phyloP scores from a whole-genome alignment of 2,329 filamentous ascomycete genomes.

The Macrophomina pseudophaseolina region DNA sequence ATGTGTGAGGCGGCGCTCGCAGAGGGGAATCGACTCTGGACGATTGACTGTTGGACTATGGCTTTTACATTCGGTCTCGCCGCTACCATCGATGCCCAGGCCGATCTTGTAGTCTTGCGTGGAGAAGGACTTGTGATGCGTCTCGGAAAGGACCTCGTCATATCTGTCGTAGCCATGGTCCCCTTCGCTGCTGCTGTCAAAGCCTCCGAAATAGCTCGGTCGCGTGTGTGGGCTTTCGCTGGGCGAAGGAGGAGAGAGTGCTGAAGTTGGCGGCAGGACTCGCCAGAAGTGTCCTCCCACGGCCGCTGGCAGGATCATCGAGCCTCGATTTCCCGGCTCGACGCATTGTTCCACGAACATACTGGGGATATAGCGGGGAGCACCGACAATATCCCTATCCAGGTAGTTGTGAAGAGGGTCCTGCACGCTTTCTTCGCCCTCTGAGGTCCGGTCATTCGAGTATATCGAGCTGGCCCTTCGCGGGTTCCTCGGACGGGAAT shows the following conservation, averaged over 20 bases:
- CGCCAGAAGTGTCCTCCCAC: slow-evolving; percentile 13
- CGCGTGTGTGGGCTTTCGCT: neutral
- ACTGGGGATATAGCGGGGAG: slow-evolving; percentile 18
- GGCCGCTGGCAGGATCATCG: slow-evolving; percentile 22
- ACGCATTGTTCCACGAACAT: slow-evolving; percentile 23
- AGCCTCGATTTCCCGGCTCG: slow-evolving; percentile 23
- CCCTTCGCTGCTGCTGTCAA: neutral
- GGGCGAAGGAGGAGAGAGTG: neutral
- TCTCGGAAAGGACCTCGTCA: neutral
- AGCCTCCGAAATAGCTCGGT: neutral
- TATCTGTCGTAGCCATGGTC: neutral
- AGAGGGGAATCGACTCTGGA: neutral
- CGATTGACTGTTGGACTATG: neutral
- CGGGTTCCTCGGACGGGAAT: neutral
- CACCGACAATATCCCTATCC: neutral
- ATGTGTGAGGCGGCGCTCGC: neutral
- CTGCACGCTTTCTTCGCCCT: neutral
- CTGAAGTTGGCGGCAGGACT: neutral
- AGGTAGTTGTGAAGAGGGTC: slow-evolving; percentile 21
- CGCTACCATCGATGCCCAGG: neutral
- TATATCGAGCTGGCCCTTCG: slow-evolving; percentile 8
- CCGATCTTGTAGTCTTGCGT: slow-evolving; percentile 15
- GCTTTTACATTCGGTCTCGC: neutral
- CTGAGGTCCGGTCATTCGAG: neutral
- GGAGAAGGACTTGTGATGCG: neutral